Evolutionary conservation across 495 filamentous ascomycete species (phyloP).

Genomic region (Evernia prunastri): DNA sequence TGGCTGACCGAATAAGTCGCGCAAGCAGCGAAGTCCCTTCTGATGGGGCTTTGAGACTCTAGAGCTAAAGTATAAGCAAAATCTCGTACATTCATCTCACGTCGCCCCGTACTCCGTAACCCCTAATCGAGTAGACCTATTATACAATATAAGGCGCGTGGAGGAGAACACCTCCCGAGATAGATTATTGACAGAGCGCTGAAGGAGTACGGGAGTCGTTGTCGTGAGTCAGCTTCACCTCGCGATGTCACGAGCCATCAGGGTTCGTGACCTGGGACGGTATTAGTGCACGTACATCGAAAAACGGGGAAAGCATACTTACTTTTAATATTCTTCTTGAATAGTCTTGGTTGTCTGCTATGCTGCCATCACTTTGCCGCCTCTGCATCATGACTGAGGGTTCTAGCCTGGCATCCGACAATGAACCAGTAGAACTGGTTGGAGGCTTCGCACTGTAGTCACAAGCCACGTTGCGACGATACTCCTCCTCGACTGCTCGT

Average conservation of each 20-base stretch:
- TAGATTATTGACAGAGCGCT: slow-evolving; percentile 9
- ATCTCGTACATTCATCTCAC: slow-evolving; percentile 18
- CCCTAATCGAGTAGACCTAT: slow-evolving; percentile 2
- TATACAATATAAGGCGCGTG: neutral
- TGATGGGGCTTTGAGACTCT: slow-evolving; percentile 4
- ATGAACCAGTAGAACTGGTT: slow-evolving; percentile 55
- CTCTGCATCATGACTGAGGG: slow-evolving; percentile 75
- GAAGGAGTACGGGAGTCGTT: slow-evolving; percentile 5
- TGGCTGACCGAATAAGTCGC: slow-evolving; percentile 1
- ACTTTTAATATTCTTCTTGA: slow-evolving; percentile 93
- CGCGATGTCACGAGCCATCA: slow-evolving; percentile 27
- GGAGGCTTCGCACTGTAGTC: slow-evolving; percentile 59
- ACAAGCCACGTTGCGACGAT: slow-evolving; percentile 57
- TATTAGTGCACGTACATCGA: slow-evolving; percentile 7
- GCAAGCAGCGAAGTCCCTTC: slow-evolving; percentile 1
- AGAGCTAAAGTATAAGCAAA: slow-evolving; percentile 12
- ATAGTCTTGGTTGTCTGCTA: slow-evolving; percentile 96
- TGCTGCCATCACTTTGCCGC: slow-evolving; percentile 91
- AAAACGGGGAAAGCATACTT: slow-evolving; percentile 29
- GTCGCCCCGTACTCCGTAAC: slow-evolving; percentile 5
- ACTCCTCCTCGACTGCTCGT: slow-evolving; percentile 70
- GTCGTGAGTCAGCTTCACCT: slow-evolving; percentile 11
- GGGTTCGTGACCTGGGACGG: slow-evolving; percentile 44
- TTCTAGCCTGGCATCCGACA: slow-evolving; percentile 80
- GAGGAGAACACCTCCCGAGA: neutral